Evolutionary conservation across 2,329 filamentous ascomycete species (phyloP).

Genomic region (Chalaropsis thielavioides): DNA sequence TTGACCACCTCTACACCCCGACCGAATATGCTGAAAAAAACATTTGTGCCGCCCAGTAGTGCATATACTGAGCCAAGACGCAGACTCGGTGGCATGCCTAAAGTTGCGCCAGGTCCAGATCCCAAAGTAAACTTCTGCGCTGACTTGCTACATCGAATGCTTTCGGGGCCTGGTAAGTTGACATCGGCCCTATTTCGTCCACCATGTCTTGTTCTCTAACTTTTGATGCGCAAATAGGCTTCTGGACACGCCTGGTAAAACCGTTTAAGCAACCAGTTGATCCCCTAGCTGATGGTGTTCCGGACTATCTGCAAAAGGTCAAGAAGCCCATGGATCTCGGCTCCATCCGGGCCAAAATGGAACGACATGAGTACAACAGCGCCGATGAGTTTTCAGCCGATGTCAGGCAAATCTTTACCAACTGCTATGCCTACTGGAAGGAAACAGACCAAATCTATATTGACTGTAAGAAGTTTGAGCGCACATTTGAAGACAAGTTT

Average conservation of each 20-base stretch:
- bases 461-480: slow-evolving; percentile 43
- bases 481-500: slow-evolving; percentile 45
- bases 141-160: slow-evolving; percentile 44
- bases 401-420: slow-evolving; percentile 47
- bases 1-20: slow-evolving; percentile 22
- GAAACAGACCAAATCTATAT: slow-evolving; percentile 39
- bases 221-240: slow-evolving; percentile 30
- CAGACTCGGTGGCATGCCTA: slow-evolving; percentile 11
- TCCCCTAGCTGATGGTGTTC: slow-evolving; percentile 41
- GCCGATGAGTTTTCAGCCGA: slow-evolving; percentile 42
- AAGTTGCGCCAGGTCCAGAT: slow-evolving; percentile 13
- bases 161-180: slow-evolving; percentile 42
- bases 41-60: slow-evolving; percentile 20
- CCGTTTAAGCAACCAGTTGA: slow-evolving; percentile 47
- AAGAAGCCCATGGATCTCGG: slow-evolving; percentile 47
- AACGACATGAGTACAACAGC: slow-evolving; percentile 35
- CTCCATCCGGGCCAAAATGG: slow-evolving; percentile 47
- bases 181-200: background rate
- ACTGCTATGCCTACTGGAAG: slow-evolving; percentile 51
- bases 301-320: slow-evolving; percentile 47
- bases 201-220: background rate
- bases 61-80: slow-evolving; percentile 22
- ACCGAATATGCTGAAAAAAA: slow-evolving; percentile 20
- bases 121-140: slow-evolving; percentile 42
- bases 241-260: slow-evolving; percentile 51